Conservation (phyloP, 768 basidiomycete genomes). For the Paxillus rubicundulus region DNA sequence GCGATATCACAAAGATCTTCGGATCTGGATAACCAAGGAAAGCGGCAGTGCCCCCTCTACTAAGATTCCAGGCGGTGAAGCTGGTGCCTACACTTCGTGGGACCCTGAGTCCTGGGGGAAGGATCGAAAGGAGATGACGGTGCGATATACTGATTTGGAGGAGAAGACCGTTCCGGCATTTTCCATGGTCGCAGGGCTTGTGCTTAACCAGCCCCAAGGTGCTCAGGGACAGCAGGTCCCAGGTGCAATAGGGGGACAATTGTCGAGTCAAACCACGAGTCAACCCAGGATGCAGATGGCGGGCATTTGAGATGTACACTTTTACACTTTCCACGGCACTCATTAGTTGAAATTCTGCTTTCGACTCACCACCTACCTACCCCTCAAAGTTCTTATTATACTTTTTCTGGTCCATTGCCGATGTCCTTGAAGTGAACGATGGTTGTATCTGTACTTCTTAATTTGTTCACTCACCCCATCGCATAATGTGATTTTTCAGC, state of each 20-base stretch:
- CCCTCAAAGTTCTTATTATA: conserved; percentile 21
- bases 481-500: conserved; percentile 21
- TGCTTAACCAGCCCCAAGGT: conserved; percentile 35
- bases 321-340: conserved; percentile 5
- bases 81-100: conserved; percentile 90
- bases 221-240: conserved; percentile 41
- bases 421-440: conserved; percentile 35
- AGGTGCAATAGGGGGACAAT: conserved; percentile 28
- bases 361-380: conserved; percentile 4
- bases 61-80: conserved; percentile 79
- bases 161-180: conserved; percentile 70
- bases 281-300: conserved; percentile 37
- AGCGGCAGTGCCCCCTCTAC: conserved; percentile 71
- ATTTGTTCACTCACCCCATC: conserved; percentile 29
- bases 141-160: conserved; percentile 70
- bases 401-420: conserved; percentile 19
- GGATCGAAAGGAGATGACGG: conserved; percentile 74
- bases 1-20: conserved; percentile 93
- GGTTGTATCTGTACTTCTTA: conserved; percentile 37
- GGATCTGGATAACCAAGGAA: conserved; percentile 84
- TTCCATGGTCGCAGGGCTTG: conserved; percentile 46
- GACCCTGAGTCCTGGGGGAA: conserved; percentile 78
- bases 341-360: background rate
- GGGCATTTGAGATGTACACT: conserved; percentile 27
- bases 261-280: conserved; percentile 22